phyloP scores from a whole-genome alignment of 1,284 basidiomycete species.

The Pseudozyma thailandica region DNA sequence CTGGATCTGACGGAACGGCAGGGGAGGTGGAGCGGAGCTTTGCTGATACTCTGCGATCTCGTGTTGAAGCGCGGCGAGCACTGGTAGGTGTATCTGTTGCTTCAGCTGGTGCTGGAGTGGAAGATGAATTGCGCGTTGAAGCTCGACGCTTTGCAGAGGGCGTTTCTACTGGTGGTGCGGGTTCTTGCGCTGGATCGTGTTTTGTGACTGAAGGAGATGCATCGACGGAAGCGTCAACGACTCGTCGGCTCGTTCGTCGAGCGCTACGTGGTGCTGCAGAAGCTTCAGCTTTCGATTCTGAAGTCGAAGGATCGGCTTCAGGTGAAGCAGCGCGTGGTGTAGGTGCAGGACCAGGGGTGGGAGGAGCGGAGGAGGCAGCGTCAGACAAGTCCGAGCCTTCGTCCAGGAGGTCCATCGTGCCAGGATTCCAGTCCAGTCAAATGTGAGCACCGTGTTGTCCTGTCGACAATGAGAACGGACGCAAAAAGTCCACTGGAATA shows the following conservation, averaged over 20 bases:
- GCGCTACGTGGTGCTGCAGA: not conserved
- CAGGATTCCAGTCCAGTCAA: not conserved
- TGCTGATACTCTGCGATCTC: conserved; percentile 18
- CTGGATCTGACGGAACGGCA: not conserved
- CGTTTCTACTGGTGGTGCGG: not conserved
- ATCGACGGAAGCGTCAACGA: not conserved
- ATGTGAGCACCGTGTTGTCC: too few species aligned
- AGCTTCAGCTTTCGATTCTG: not conserved
- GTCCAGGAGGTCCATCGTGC: conserved; percentile 3
- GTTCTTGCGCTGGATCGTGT: too few species aligned
- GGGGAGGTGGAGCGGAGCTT: conserved; percentile 19
- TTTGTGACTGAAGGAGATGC: too few species aligned
- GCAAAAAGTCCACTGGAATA: too few species aligned
- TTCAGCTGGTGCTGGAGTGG: not conserved
- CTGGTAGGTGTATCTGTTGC: not conserved
- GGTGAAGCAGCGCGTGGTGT: conserved; percentile 28
- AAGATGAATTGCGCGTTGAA: too few species aligned
- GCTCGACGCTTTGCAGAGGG: not conserved
- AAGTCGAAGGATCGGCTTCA: not conserved
- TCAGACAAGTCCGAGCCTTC: conserved; percentile 44
- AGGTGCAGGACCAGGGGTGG: conserved; percentile 30
- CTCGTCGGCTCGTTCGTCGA: conserved; percentile 10
- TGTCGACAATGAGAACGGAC: too few species aligned
- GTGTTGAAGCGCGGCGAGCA: conserved; percentile 14
- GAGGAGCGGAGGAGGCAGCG: conserved; percentile 30